These are phyloP conservation scores for Aspergillus pseudoterreus DNA, from an alignment of 2,329 filamentous ascomycete genomes.

Conservation along the genomic window DNA sequence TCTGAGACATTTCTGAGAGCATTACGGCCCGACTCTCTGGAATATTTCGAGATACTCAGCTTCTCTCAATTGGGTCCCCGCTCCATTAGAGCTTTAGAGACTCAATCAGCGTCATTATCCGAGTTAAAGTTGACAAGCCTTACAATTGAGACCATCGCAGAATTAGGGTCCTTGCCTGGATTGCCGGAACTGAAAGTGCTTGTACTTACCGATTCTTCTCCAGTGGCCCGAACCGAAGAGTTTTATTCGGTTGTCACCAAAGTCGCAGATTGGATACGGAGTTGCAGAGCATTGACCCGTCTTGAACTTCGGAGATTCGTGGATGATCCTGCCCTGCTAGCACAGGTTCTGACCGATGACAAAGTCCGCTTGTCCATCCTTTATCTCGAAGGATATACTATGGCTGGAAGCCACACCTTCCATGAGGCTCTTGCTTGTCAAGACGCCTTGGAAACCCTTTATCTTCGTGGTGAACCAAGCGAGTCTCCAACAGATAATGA, in stretches of 20 bases:
- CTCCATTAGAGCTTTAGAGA: constrained; percentile 52
- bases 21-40: constrained; percentile 55
- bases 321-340: constrained; percentile 43
- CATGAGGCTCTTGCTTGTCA: constrained; percentile 27
- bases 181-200: constrained; percentile 45
- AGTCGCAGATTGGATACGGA: constrained; percentile 52
- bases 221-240: constrained; percentile 46
- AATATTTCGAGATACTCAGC: constrained; percentile 57
- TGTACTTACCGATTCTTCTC: constrained; percentile 45
- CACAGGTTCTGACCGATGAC: constrained; percentile 22
- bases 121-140: constrained; percentile 50
- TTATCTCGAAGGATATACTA: constrained; percentile 26
- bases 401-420: constrained; percentile 20
- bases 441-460: constrained; percentile 23
- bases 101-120: constrained; percentile 54
- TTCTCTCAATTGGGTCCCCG: constrained; percentile 52
- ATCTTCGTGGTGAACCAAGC: constrained; percentile 28
- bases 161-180: constrained; percentile 17
- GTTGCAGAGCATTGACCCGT: constrained; percentile 50
- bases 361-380: constrained; percentile 25
- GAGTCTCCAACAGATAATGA: constrained; percentile 23
- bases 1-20: constrained; percentile 57
- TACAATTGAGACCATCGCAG: constrained; percentile 45
- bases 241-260: constrained; percentile 51
- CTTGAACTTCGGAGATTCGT: constrained; percentile 51